A percentile compares a stretch with the other conserved stretches of the same genome.
These are phyloP conservation scores for Albizia julibrissin DNA, from an alignment of 306 rosid genomes.

Conservation along the genomic window DNA sequence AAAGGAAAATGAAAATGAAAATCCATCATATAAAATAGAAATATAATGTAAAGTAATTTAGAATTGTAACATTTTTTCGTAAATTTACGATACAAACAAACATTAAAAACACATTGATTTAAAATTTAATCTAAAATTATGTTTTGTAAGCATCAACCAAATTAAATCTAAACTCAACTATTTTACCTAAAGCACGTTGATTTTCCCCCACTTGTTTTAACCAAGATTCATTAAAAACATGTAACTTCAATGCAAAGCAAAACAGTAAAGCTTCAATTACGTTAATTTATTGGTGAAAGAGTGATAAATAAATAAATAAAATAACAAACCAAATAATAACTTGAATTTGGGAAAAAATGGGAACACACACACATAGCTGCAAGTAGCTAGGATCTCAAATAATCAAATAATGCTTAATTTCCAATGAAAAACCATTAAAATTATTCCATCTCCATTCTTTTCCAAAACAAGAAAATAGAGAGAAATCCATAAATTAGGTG, in stretches of 20 bases:
- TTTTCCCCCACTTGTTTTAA: not conserved
- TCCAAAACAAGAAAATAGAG: no score
- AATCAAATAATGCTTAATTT: conserved; percentile 34
- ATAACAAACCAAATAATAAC: not conserved
- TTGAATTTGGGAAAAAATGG: not conserved
- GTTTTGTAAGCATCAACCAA: not conserved
- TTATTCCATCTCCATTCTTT: no score
- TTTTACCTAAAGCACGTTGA: no score
- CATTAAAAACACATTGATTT: no score
- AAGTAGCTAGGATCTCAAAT: conserved; percentile 46
- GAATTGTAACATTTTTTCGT: not conserved
- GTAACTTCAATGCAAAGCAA: not conserved
- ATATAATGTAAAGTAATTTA: not conserved
- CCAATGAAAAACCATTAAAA: no score
- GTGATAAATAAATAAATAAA: not conserved
- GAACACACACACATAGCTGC: conserved; percentile 2
- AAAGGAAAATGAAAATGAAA: no score
- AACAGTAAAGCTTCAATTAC: conserved; percentile 3
- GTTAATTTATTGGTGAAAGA: not conserved
- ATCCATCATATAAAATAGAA: not conserved
- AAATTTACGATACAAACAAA: no score
- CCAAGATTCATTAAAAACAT: not conserved
- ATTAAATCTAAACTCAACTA: not conserved
- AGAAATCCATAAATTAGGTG: no score
- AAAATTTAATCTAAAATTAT: no score